Base-by-base conservation (phyloP, 1,284 basidiomycete genomes). In the Pyrrhoderma lamaoense region DNA sequence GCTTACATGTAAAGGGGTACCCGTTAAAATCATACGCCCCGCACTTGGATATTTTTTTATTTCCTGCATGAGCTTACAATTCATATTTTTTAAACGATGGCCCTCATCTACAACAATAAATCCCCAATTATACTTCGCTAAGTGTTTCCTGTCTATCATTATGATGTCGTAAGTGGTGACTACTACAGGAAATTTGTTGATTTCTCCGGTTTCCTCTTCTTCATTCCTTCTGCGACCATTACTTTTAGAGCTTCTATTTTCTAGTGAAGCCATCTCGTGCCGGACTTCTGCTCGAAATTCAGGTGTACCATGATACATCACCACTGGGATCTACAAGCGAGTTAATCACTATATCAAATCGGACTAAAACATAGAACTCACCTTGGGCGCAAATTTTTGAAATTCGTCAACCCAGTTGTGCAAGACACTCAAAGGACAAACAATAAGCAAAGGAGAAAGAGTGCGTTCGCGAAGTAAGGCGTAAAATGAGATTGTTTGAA, bases 71-170 rank as follows among this genome's bases (percentile, higher is more conserved):
- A 98, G 78, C 68, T 80, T 85, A 67, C 89, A 93, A 62, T 97
- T 81, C 56, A 94, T 73, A 61, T 98, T 97, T n/a, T n/a, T n/a
- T 60, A 98, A 67, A 21, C 94, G 75, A 65, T 98, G 94, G 0
- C 93, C 93, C 67, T 98, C 94, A 64, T 97, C 94, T 0, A 97
- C 93, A 48, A 97, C 89, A 58, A 97, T 90, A 62, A 92, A 95
- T 47, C 91, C 92, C n/a, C n/a, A n/a, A 49, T 81, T 70, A 62
- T 86, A 85, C 47, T 76, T 75, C 3, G 76, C 69, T 31, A 95
- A 72, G 60, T 79, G 75, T 31, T 71, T 67, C 9, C 83, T 76
- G 62, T 96, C 93, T 56, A 78, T 82, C 59, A 98, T 95, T 59
- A 93, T 80, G 62, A 97, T 91, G 61, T 98, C 93, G 63, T 93